Evolutionary conservation across 73 alveolate species (phyloP).

Genomic region (Paraurostyla sp.): DNA sequence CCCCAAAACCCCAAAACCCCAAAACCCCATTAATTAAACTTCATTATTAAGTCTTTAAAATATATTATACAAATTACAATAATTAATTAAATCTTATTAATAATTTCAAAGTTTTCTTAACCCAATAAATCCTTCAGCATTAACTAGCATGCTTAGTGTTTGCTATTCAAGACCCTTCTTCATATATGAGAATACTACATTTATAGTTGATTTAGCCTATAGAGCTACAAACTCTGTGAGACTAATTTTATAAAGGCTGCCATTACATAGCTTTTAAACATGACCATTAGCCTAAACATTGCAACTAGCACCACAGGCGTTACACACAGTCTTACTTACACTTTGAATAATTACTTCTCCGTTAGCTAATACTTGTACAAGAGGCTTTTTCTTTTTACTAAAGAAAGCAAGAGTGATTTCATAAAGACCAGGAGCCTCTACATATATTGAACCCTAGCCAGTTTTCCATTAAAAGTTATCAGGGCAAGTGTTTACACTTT

Average conservation of each 20-base stretch:
- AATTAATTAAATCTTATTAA: neutral
- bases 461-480: slow-evolving; percentile 44
- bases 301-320: slow-evolving; percentile 29
- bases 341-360: slow-evolving; percentile 30
- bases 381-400: slow-evolving; percentile 21
- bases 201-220: neutral
- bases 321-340: neutral
- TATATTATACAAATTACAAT: no score
- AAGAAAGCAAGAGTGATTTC: slow-evolving; percentile 50
- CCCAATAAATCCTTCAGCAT: slow-evolving; percentile 41
- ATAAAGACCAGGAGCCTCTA: slow-evolving; percentile 46
- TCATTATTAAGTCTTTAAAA: no score
- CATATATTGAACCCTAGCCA: neutral
- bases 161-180: neutral
- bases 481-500: slow-evolving; percentile 56
- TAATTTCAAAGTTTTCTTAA: slow-evolving; percentile 19
- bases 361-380: slow-evolving; percentile 23
- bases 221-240: slow-evolving; percentile 20
- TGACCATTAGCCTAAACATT: slow-evolving; percentile 20
- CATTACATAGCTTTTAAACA: neutral
- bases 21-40: no score
- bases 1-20: no score
- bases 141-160: neutral
- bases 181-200: slow-evolving; percentile 14
- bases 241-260: slow-evolving; percentile 17